A percentile compares a stretch with the other conserved stretches of the same genome.
phyloP scores from a whole-genome alignment of 2,329 filamentous ascomycete species.

The Cadophora sp. region DNA sequence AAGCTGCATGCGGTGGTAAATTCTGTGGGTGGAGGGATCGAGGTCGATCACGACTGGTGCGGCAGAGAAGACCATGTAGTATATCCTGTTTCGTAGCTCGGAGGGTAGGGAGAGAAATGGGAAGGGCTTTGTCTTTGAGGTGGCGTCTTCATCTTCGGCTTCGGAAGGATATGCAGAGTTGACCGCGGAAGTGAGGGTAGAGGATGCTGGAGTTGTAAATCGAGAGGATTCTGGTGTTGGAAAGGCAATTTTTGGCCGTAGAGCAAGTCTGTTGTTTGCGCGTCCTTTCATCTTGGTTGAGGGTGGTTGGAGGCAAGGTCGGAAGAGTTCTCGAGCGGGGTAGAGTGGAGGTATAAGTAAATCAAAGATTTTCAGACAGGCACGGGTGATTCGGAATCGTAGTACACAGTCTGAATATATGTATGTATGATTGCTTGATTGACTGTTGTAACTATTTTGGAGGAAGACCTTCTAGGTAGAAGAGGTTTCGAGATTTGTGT shows the following conservation, averaged over 20 bases:
- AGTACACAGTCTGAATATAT: slow-evolving; percentile 1
- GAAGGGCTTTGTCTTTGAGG: slow-evolving; percentile 52
- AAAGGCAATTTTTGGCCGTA: slow-evolving; percentile 14
- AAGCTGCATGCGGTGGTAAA: slow-evolving; percentile 58
- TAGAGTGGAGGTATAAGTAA: not conserved
- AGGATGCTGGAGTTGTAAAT: slow-evolving; percentile 22
- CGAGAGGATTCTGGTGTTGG: slow-evolving; percentile 1
- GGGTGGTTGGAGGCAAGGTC: not conserved
- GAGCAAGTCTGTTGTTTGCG: slow-evolving; percentile 15
- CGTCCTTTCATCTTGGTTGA: slow-evolving; percentile 17
- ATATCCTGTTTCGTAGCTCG: slow-evolving; percentile 74
- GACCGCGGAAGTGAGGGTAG: slow-evolving; percentile 24
- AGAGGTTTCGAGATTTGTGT: slow-evolving; percentile 14
- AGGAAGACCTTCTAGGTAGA: slow-evolving; percentile 12
- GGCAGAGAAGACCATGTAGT: slow-evolving; percentile 65
- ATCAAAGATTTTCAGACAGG: not conserved
- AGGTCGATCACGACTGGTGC: slow-evolving; percentile 66
- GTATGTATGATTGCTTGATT: slow-evolving; percentile 7
- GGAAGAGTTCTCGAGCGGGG: slow-evolving; percentile 1
- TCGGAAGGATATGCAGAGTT: slow-evolving; percentile 39
- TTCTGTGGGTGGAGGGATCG: slow-evolving; percentile 68
- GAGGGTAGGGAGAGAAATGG: slow-evolving; percentile 71
- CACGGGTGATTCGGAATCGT: slow-evolving; percentile 5
- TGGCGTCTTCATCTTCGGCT: slow-evolving; percentile 33
- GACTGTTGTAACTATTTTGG: not conserved